Evolutionary conservation across 768 basidiomycete genomes (phyloP), one percentile per base, ranked within the genome.

Genomic region (Termitomyces sp.): DNA sequence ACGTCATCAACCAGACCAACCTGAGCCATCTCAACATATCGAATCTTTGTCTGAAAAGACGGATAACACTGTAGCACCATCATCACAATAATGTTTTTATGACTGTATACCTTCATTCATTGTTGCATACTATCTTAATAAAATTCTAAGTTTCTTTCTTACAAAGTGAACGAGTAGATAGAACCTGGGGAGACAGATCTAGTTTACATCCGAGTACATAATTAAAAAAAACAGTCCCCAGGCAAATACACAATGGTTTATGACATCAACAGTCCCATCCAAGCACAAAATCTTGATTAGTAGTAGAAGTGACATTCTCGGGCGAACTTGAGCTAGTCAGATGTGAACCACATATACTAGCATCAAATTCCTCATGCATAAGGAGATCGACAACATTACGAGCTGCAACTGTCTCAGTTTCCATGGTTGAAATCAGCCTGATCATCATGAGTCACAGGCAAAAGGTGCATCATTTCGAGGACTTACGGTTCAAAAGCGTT

Each of bases 381-480:
- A 93, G 75, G 24, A 90, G 72, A 62, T 93, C 91, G 45, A 92
- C 90, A 38, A 88, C 77, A 66, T 95, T 94, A 32, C 92, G 82
- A 0, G 90, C 82, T 0, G 90, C 78, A 32, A 96, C 68, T 0
- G 90, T 93, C 70, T 94, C 86, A 0, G 93, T 95, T 69, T 98
- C 95, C 95, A 98, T 97, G 6, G 92, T 93, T 14, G 86, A 90
- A 45, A 94, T 88, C 62, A 92, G 82, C 32, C 89, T 90, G 57
- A 10, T 58, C 43, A 57, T 26, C 15, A 21, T 55, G 32, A 59
- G 19, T 28, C 38, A 44, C 21, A 41, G 17, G n/a, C 19, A 26
- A 57, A 54, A 17, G 10, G 28, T 34, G 17, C 45, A 40, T 26
- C 41, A 45, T 50, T 52, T 47, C 51, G 24, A 51, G 12, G 15